Evolutionary conservation across 2,329 filamentous ascomycete genomes (phyloP).

Genomic region (Diaporthe citriasiana): DNA sequence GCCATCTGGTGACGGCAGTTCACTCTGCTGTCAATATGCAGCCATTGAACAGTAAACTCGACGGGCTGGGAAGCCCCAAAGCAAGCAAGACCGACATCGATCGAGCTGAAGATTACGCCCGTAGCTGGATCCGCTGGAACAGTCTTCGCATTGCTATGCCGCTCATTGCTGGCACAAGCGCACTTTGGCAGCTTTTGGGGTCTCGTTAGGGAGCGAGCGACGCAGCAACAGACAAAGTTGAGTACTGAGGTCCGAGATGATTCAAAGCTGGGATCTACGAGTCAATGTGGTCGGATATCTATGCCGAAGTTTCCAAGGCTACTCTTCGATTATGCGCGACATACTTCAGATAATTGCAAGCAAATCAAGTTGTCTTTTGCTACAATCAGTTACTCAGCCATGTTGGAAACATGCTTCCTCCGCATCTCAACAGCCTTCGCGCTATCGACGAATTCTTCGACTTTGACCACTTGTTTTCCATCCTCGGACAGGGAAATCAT

Average conservation of each 20-base stretch:
- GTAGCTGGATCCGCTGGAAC: not conserved
- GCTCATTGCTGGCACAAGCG: conserved; percentile 2
- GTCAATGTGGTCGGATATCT: no score
- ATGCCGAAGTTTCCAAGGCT: no score
- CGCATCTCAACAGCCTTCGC: conserved; percentile 3
- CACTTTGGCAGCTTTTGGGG: conserved; percentile 14
- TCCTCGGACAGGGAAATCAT: not conserved
- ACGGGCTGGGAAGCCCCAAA: not conserved
- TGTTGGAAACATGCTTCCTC: not conserved
- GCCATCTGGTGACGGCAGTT: not conserved
- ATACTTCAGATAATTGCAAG: not conserved
- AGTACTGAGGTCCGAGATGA: no score
- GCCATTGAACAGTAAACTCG: not conserved
- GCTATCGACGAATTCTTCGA: not conserved
- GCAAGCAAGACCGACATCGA: not conserved
- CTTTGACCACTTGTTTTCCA: not conserved
- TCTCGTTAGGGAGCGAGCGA: not conserved
- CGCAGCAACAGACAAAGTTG: not conserved
- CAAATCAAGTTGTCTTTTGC: not conserved
- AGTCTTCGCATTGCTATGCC: not conserved
- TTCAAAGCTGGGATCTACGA: no score
- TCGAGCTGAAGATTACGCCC: not conserved
- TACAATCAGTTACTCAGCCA: not conserved
- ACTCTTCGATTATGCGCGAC: not conserved
- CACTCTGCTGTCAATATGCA: conserved; percentile 15